Percentiles rank a stretch among this genome's conserved stretches.
These are phyloP conservation scores for Fusarium nematophilum DNA, from an alignment of 2,329 filamentous ascomycete species.

Conservation along the genomic window DNA sequence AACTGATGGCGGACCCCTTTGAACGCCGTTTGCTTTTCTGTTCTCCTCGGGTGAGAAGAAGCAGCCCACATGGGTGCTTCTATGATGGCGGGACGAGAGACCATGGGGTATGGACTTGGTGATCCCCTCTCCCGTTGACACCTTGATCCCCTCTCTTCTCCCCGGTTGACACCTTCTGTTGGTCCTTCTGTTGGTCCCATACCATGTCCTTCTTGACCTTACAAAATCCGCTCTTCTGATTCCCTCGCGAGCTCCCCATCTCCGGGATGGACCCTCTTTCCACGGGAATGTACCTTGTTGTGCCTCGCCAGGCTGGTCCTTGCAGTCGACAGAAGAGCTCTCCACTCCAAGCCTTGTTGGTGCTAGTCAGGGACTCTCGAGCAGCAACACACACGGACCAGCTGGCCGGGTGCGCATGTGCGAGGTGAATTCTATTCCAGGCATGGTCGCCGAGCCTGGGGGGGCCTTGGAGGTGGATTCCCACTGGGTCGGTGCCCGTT, in stretches of 20 bases:
- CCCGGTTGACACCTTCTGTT: too few species aligned
- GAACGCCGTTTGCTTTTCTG: constrained; percentile 7
- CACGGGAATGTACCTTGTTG: too few species aligned
- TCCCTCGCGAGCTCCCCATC: too few species aligned
- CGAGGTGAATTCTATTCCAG: constrained; percentile 15
- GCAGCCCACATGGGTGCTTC: constrained; percentile 16
- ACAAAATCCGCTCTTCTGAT: too few species aligned
- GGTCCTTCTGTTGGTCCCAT: too few species aligned
- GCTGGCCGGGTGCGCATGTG: background rate
- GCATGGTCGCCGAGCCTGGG: constrained; percentile 29
- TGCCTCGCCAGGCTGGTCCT: too few species aligned
- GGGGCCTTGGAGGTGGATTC: background rate
- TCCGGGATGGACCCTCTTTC: too few species aligned
- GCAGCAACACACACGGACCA: constrained; percentile 3
- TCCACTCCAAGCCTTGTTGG: too few species aligned
- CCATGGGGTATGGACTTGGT: constrained; percentile 26
- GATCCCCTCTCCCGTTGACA: background rate
- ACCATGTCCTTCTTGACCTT: too few species aligned
- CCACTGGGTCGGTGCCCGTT: background rate
- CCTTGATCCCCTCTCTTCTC: constrained; percentile 9
- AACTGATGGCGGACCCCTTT: too few species aligned
- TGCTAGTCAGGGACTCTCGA: constrained; percentile 32
- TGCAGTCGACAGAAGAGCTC: too few species aligned
- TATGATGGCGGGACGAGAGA: constrained; percentile 25
- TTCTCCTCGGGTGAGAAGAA: too few species aligned